Conservation (phyloP, 1,284 basidiomycete species). For the Golubevia sp. region DNA sequence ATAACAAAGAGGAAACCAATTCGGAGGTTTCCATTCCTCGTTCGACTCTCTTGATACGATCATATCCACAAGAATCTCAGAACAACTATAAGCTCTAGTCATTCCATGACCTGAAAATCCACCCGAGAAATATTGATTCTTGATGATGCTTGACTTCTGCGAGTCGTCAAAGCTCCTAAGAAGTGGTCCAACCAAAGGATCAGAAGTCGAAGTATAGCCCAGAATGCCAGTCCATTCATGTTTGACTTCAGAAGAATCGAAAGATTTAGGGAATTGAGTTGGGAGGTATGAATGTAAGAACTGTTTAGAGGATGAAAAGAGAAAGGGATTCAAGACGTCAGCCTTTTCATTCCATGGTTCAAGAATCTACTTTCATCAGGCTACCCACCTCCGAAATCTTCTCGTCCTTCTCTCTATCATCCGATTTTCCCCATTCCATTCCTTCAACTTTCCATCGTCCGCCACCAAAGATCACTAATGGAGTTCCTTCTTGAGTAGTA, state of each 20-base stretch:
- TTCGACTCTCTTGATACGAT: slow-evolving; percentile 16
- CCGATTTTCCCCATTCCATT: slow-evolving; percentile 30
- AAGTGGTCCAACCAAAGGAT: slow-evolving; percentile 38
- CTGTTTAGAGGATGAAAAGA: not conserved
- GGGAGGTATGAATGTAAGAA: slow-evolving; percentile 7
- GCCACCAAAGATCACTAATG: slow-evolving; percentile 31
- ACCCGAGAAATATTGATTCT: slow-evolving; percentile 24
- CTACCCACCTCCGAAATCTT: slow-evolving; percentile 10
- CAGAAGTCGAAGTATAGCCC: slow-evolving; percentile 28
- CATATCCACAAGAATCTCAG: slow-evolving; percentile 26
- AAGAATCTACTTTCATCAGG: no score
- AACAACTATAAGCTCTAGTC: slow-evolving; percentile 35
- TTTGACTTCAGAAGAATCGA: not conserved
- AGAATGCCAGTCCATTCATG: slow-evolving; percentile 44
- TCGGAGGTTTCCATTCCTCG: slow-evolving; percentile 10
- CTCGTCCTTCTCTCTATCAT: slow-evolving; percentile 17
- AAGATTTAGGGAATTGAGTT: slow-evolving; percentile 12
- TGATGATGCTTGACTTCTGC: not conserved
- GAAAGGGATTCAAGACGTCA: not conserved
- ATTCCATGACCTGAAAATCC: slow-evolving; percentile 47
- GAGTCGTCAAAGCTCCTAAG: not conserved
- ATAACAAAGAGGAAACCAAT: slow-evolving; percentile 11
- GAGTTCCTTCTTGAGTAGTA: not conserved
- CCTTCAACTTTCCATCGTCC: slow-evolving; percentile 20
- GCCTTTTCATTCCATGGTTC: no score